These are phyloP conservation scores for Triangularia setosa DNA, from an alignment of 2,329 filamentous ascomycete genomes.

Conservation along the genomic window DNA sequence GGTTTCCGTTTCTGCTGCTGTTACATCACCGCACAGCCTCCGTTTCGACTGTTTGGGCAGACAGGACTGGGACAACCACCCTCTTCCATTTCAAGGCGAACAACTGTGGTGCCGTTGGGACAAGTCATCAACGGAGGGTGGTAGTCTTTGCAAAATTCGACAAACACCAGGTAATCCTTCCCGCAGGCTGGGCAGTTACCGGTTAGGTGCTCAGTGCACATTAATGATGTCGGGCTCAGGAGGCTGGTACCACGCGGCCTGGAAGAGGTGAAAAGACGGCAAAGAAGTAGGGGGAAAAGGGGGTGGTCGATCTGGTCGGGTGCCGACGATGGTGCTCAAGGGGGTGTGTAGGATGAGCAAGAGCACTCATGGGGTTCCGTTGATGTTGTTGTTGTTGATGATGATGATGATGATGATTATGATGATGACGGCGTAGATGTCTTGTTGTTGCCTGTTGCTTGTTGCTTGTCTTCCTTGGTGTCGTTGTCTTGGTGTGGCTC, in stretches of 20 bases:
- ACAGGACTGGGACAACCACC: constrained; percentile 56
- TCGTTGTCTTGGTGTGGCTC: neutral
- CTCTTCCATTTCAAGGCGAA: constrained; percentile 46
- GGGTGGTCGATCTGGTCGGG: neutral
- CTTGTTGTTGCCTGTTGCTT: neutral
- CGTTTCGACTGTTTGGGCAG: constrained; percentile 55
- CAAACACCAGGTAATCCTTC: constrained; percentile 56
- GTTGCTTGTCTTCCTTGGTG: neutral
- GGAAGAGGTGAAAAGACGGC: neutral
- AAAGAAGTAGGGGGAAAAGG: neutral
- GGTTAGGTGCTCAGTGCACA: constrained; percentile 56
- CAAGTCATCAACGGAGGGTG: constrained; percentile 48
- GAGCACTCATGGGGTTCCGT: neutral
- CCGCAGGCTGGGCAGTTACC: constrained; percentile 54
- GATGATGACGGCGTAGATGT: neutral
- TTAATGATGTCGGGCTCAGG: constrained; percentile 37
- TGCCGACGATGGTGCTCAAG: neutral
- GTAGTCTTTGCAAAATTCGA: constrained; percentile 52
- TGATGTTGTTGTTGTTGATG: too few relatives aligned
- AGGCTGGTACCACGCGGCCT: neutral
- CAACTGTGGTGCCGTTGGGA: constrained; percentile 39
- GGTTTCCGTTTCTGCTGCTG: neutral
- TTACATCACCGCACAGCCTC: constrained; percentile 53
- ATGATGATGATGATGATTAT: too few relatives aligned
- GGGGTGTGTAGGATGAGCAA: neutral